These are phyloP conservation scores for Verticillium albo-atrum DNA, from an alignment of 2,329 filamentous ascomycete species.

Conservation along the genomic window DNA sequence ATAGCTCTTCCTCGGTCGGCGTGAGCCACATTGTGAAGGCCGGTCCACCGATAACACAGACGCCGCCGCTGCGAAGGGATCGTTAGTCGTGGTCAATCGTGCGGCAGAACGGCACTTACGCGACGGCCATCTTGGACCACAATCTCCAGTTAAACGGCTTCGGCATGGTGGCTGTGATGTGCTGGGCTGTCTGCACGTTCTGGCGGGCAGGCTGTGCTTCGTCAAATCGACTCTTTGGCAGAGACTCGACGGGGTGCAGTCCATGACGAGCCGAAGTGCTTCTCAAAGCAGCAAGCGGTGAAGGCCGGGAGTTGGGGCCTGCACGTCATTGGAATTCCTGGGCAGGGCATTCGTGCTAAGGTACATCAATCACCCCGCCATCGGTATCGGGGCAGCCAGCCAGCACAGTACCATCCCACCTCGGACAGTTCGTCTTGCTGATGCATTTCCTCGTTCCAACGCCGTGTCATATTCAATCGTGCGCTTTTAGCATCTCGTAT, in stretches of 20 bases:
- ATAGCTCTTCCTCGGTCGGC: constrained; percentile 88
- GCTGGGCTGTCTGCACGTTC: constrained; percentile 22
- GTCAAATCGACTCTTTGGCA: not conserved
- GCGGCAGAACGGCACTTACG: constrained; percentile 43
- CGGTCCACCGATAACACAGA: constrained; percentile 78
- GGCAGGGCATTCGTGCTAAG: no score
- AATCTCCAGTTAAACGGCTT: constrained; percentile 51
- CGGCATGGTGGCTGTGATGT: constrained; percentile 16
- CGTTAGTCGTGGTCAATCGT: constrained; percentile 5
- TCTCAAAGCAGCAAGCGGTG: constrained; percentile 7
- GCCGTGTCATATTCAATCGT: no score
- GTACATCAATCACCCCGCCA: not conserved
- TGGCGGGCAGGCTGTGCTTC: constrained; percentile 2
- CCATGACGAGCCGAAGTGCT: constrained; percentile 10
- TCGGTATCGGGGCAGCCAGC: not conserved
- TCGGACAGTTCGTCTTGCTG: no score
- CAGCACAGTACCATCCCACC: no score
- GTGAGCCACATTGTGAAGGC: constrained; percentile 74
- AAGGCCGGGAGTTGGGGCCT: not conserved
- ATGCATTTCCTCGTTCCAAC: no score
- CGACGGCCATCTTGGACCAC: constrained; percentile 66
- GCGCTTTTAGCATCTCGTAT: no score
- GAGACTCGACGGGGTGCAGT: not conserved
- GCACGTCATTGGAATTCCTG: constrained; percentile 2
- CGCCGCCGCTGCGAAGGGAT: constrained; percentile 53